Base-by-base conservation (phyloP, 139 green algal genomes). In the Eudorina sp. region DNA sequence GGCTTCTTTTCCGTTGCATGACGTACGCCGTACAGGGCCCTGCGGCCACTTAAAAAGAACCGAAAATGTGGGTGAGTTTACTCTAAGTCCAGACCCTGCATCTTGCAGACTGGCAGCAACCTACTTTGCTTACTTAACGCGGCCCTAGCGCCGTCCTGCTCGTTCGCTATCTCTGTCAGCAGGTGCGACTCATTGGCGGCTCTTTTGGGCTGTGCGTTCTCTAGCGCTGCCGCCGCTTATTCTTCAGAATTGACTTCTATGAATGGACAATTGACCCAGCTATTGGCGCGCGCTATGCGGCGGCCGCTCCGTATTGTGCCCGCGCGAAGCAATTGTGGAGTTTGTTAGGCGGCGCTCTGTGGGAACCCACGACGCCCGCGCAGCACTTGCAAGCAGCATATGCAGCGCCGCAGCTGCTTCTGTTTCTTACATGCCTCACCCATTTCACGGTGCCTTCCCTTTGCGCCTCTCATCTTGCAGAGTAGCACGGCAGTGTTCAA, bases 41-140 rank as follows among this genome's bases (percentile, higher is more conserved):
- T n/a, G n/a, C n/a, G n/a, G 5, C 3, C 18, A 75, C 66, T 48
- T 46, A 31, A 75, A 66, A 16, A 25, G 13, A 13, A 58, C 51
- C 51, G 51, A 58, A 58, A 16, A 16, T 16, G 16, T 16, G 13
- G 51, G 16, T 58, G 13, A 16, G 18, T 68, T 27, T 51, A 51
- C 68, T 51, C 51, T 51, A 76, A 83, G 75, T 34, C 75, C 75
- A 83, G 75, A 83, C 7, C n/a, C 75, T 83, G 75, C 75, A 34
- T 0, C 8, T 48, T 51, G 75, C 75, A 83, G 75, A 68, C 75
- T 83, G 75, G 75, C 75, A 68, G 23, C 21, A 27, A 4, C 43
- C 27, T 45, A 43, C 25, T 62, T 27, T 25, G 27, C 23, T 9
- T 31, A 83, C 75, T n/a, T 68, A 36, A 19, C 48, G 31, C 48